These are phyloP conservation scores for Pseudonitzschia multistriata DNA, from an alignment of 108 stramenopile genomes.

Conservation along the genomic window DNA sequence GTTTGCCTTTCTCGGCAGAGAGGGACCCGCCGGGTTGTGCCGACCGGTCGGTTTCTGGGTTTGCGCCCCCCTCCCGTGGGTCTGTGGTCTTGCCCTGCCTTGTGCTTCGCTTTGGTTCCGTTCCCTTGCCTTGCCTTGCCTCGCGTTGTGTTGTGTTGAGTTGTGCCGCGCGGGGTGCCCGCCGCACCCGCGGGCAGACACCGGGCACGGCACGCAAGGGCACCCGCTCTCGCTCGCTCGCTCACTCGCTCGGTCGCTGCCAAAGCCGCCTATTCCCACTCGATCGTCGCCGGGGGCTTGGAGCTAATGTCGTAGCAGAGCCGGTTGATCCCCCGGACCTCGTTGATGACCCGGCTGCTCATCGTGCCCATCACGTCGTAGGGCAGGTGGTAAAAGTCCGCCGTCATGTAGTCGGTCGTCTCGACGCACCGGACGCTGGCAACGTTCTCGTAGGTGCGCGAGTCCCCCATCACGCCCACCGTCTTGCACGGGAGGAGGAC, in stretches of 20 bases:
- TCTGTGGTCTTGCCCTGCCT: no score
- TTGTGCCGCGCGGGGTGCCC: no score
- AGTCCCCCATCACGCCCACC: slow-evolving; percentile 99
- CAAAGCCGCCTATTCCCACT: slow-evolving; percentile 87
- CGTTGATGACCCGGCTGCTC: slow-evolving; percentile 96
- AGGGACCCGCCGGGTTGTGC: no score
- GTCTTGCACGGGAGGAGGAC: slow-evolving; percentile 94
- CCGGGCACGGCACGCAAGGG: no score
- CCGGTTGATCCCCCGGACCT: slow-evolving; percentile 96
- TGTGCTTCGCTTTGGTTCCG: no score
- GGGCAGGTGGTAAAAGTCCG: slow-evolving; percentile 97
- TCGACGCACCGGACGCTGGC: slow-evolving; percentile 91
- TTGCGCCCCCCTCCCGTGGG: no score
- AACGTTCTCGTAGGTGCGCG: slow-evolving; percentile 93
- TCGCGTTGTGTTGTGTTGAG: no score
- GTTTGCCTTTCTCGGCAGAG: no score
- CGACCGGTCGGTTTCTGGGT: no score
- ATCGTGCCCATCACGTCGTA: slow-evolving; percentile 92
- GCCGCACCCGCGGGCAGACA: no score
- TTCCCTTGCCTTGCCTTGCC: no score
- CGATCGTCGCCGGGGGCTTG: slow-evolving; percentile 99
- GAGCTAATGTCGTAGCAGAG: slow-evolving; percentile 97
- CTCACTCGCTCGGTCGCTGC: not conserved
- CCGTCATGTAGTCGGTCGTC: slow-evolving; percentile 99
- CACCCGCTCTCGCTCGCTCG: no score